A percentile compares a stretch with the other conserved stretches of the same genome.
phyloP scores from a whole-genome alignment of 805 yeast genomes.

The Ogataea glucozyma region DNA sequence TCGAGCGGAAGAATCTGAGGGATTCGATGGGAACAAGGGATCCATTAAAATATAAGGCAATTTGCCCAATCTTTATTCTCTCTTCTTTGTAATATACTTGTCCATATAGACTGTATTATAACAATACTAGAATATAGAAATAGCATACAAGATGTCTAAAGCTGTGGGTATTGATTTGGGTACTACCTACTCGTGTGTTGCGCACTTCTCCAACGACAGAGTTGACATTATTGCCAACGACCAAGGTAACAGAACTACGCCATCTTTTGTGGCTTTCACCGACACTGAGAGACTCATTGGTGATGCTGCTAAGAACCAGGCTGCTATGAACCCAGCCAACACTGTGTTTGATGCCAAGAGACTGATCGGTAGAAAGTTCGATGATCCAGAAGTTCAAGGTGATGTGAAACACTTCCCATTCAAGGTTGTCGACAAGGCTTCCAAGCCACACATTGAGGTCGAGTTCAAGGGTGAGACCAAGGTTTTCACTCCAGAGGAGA shows the following conservation, averaged over 20 bases:
- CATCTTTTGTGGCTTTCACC: slow-evolving; percentile 94
- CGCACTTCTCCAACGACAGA: slow-evolving; percentile 86
- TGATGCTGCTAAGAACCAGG: slow-evolving; percentile 97
- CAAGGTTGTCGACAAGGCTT: slow-evolving; percentile 75
- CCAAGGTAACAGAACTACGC: slow-evolving; percentile 98
- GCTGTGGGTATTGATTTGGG: slow-evolving; percentile 80
- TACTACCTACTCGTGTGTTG: slow-evolving; percentile 94
- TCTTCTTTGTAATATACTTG: slow-evolving; percentile 1
- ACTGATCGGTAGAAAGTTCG: slow-evolving; percentile 86
- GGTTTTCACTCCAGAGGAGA: slow-evolving; percentile 90
- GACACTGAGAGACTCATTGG: slow-evolving; percentile 92
- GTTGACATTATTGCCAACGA: slow-evolving; percentile 97
- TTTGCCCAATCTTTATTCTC: not conserved
- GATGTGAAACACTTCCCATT: slow-evolving; percentile 92
- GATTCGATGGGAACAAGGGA: slow-evolving; percentile 7
- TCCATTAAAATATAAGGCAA: slow-evolving; percentile 1
- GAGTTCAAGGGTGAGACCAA: slow-evolving; percentile 94
- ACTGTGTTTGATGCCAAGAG: slow-evolving; percentile 92
- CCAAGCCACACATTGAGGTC: slow-evolving; percentile 88
- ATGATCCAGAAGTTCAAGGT: slow-evolving; percentile 81
- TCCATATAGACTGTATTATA: not conserved
- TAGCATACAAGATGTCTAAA: slow-evolving; percentile 40
- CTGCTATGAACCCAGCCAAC: slow-evolving; percentile 88
- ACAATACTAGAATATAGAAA: slow-evolving; percentile 4
- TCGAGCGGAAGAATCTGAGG: slow-evolving; percentile 9